A percentile compares a stretch with the other conserved stretches of the same genome.
Conservation (phyloP, 177 flowering plant genomes). For the Telopea speciosissima region DNA sequence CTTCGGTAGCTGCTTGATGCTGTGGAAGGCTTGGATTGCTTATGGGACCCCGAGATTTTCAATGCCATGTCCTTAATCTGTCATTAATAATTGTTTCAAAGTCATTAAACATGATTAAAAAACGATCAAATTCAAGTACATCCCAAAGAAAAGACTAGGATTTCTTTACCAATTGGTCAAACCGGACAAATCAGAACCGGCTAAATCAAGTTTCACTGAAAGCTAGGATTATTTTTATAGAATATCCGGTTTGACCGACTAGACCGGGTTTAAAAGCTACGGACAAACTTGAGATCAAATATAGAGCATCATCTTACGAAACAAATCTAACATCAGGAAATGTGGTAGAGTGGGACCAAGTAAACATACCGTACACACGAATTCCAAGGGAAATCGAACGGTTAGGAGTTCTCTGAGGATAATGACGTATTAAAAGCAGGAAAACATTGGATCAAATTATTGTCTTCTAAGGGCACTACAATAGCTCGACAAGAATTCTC, state of each 20-base stretch:
- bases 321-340: no score
- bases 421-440: background rate
- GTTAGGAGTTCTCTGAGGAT: background rate
- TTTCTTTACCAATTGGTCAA: no score
- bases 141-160: no score
- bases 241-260: no score
- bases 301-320: no score
- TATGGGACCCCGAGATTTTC: slow-evolving; percentile 69
- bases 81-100: slow-evolving; percentile 9
- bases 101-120: no score
- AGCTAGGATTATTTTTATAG: no score
- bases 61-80: slow-evolving; percentile 99
- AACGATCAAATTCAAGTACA: no score
- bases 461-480: background rate
- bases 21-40: slow-evolving; percentile 59
- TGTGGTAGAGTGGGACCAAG: background rate
- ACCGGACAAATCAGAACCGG: no score
- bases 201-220: no score
- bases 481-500: slow-evolving; percentile 30
- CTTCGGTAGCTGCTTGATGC: slow-evolving; percentile 32
- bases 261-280: no score
- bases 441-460: background rate
- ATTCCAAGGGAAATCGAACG: background rate
- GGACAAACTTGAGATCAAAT: no score
- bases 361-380: background rate